A percentile compares a stretch with the other conserved stretches of the same genome.
Conservation (phyloP, 2,329 filamentous ascomycete genomes). For the Xylariaceae sp. region DNA sequence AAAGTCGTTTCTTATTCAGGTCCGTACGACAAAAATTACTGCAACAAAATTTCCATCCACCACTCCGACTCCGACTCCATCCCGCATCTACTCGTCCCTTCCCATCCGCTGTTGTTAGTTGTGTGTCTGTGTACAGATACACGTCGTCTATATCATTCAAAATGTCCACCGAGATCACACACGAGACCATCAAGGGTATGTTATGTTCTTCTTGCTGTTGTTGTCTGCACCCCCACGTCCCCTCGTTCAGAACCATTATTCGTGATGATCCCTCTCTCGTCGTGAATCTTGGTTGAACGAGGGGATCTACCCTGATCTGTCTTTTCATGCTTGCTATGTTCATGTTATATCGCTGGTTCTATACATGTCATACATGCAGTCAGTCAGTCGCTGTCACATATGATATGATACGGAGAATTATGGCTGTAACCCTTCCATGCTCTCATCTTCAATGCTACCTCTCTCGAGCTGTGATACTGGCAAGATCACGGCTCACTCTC, state of each 20-base stretch:
- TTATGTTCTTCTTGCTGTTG: slow-evolving; percentile 16
- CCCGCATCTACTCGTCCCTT: neutral
- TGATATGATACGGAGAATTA: no score
- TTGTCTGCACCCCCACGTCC: neutral
- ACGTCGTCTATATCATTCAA: slow-evolving; percentile 18
- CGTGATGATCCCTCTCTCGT: no score
- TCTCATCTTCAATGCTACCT: neutral
- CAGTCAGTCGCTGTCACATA: no score
- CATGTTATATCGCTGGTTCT: no score
- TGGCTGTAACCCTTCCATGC: neutral
- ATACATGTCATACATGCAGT: no score
- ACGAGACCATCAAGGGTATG: slow-evolving; percentile 55
- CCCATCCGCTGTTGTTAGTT: neutral
- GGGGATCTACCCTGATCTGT: no score
- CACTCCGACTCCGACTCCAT: neutral
- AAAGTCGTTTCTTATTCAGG: slow-evolving; percentile 19
- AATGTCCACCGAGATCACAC: slow-evolving; percentile 49
- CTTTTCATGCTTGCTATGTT: no score
- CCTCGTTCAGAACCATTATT: neutral
- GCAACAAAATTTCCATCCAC: neutral
- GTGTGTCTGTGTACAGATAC: neutral
- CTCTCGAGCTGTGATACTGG: no score
- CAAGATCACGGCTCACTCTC: no score
- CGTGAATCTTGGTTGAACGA: neutral
- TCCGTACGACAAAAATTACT: slow-evolving; percentile 1